Conservation (phyloP, 208 protist genomes). For the Trypanosoma grayi region DNA sequence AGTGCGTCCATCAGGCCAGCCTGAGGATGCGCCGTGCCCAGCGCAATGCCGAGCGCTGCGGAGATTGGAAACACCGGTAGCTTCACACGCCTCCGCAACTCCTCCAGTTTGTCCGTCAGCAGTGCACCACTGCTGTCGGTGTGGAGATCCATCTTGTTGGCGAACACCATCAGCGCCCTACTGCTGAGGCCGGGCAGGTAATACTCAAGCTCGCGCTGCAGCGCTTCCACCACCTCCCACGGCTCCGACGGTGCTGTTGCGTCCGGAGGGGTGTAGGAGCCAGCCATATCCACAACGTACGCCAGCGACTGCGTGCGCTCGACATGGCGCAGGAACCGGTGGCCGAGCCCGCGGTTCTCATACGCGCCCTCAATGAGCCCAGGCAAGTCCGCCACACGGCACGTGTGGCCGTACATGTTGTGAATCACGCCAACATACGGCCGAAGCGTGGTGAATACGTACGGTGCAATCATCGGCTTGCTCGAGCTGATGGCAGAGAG, state of each 20-base stretch:
- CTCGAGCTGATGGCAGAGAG: conserved; percentile 85
- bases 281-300: conserved; percentile 89
- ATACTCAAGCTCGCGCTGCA: conserved; percentile 85
- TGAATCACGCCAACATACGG: conserved; percentile 88
- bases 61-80: conserved; percentile 91
- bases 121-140: conserved; percentile 43
- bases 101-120: conserved; percentile 55
- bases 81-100: conserved; percentile 51
- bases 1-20: conserved; percentile 58
- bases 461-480: conserved; percentile 83
- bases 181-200: conserved; percentile 72
- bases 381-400: conserved; percentile 86
- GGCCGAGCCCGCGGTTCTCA: conserved; percentile 84
- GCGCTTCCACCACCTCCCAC: conserved; percentile 79
- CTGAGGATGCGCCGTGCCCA: conserved; percentile 48
- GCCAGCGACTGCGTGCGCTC: conserved; percentile 86
- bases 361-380: conserved; percentile 91
- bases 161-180: conserved; percentile 79
- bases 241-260: conserved; percentile 39
- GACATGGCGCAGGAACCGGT: conserved; percentile 92
- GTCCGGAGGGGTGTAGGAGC: conserved; percentile 53
- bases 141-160: conserved; percentile 91
- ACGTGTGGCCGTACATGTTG: conserved; percentile 81
- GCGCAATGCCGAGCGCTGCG: conserved; percentile 61
- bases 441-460: conserved; percentile 90